These are phyloP conservation scores for Cryptococcus wingfieldii DNA, from an alignment of 1,284 basidiomycete genomes.

Conservation along the genomic window DNA sequence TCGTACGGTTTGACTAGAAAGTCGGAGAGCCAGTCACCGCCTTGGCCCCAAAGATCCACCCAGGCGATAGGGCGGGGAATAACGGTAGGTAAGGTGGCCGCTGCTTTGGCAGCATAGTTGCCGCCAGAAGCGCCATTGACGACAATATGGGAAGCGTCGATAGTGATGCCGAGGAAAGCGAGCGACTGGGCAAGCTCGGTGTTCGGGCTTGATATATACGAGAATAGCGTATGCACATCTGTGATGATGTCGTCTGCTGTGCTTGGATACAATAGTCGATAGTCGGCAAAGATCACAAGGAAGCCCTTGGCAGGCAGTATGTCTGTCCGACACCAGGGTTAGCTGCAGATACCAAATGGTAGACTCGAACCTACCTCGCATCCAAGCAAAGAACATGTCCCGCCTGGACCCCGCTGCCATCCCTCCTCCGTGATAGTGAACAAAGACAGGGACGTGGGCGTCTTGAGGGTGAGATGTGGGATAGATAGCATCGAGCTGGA, in stretches of 20 bases:
- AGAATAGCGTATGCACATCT: constrained; percentile 9
- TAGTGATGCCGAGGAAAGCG: neutral
- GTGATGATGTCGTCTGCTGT: constrained; percentile 7
- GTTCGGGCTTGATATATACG: constrained; percentile 3
- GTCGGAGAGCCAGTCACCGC: constrained; percentile 6
- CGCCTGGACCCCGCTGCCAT: too few relatives aligned
- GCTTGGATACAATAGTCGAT: constrained; percentile 9
- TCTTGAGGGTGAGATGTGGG: neutral
- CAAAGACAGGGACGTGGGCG: neutral
- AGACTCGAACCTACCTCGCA: neutral
- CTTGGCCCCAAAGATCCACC: constrained; percentile 4
- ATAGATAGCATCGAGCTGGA: constrained; percentile 6
- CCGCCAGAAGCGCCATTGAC: constrained; percentile 12
- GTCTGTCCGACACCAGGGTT: neutral
- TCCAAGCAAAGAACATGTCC: neutral
- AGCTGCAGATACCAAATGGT: neutral
- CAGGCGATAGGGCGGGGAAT: constrained; percentile 4
- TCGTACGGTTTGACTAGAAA: neutral
- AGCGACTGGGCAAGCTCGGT: neutral
- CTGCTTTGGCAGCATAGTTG: constrained; percentile 7
- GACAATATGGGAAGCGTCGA: constrained; percentile 1
- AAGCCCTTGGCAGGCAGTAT: neutral
- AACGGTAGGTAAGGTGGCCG: constrained; percentile 3
- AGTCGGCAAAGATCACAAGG: constrained; percentile 10
- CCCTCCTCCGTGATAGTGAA: too few relatives aligned